Percentiles rank a stretch among this genome's conserved stretches.
Conservation (phyloP, 768 basidiomycete genomes). For the Rubroboletus pulcherrimus region DNA sequence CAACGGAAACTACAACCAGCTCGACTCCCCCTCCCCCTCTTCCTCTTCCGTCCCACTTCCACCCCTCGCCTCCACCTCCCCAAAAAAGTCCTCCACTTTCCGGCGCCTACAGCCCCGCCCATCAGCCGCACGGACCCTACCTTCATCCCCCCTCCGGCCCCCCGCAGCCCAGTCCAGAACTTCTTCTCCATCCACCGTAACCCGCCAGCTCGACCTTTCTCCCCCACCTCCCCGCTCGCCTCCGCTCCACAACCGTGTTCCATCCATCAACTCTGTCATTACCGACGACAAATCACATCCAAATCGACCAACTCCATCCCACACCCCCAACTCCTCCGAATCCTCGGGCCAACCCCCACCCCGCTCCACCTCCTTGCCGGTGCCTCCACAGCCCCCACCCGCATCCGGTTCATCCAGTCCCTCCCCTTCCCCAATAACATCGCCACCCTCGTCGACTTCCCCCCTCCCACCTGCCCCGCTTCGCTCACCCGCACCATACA, state of each 20-base stretch:
- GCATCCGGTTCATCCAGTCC: slow-evolving; percentile 5
- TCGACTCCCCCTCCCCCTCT: slow-evolving; percentile 3
- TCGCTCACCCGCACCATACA: slow-evolving; percentile 59
- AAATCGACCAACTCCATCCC: slow-evolving; percentile 7
- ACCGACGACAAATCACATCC: slow-evolving; percentile 11
- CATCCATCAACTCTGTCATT: slow-evolving; percentile 29
- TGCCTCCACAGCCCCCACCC: slow-evolving; percentile 11
- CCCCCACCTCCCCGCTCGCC: slow-evolving; percentile 27
- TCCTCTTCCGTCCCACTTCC: slow-evolving; percentile 11
- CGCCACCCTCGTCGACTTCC: slow-evolving; percentile 20
- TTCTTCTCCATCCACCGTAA: slow-evolving; percentile 18
- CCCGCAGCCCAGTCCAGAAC: slow-evolving; percentile 19
- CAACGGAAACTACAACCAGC: slow-evolving; percentile 9
- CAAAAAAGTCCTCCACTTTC: slow-evolving; percentile 46
- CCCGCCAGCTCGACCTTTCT: slow-evolving; percentile 24
- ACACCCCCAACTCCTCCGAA: slow-evolving; percentile 5
- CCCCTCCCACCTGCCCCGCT: slow-evolving; percentile 21
- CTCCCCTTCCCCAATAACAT: slow-evolving; percentile 22
- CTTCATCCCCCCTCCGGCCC: slow-evolving; percentile 36
- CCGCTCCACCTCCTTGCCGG: slow-evolving; percentile 3
- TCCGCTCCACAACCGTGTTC: slow-evolving; percentile 24
- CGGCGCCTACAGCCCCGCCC: slow-evolving; percentile 44
- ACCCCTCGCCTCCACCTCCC: background rate
- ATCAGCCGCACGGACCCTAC: slow-evolving; percentile 18
- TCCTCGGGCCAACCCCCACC: slow-evolving; percentile 7